A percentile compares a stretch with the other conserved stretches of the same genome.
phyloP scores from a whole-genome alignment of 495 filamentous ascomycete species.

The Trichoderma erinaceum region DNA sequence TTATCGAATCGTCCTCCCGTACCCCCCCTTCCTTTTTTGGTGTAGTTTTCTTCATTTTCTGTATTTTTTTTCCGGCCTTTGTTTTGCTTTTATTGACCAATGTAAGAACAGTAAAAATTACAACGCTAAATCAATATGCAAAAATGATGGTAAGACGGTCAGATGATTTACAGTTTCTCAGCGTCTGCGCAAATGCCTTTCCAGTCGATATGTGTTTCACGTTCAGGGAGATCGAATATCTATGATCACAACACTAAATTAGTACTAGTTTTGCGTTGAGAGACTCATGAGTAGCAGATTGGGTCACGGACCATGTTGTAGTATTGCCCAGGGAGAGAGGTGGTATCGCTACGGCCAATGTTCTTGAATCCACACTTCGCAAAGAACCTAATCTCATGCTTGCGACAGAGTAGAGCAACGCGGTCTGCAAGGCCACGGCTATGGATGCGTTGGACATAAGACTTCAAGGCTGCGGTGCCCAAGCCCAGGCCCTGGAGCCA shows the following conservation, averaged over 20 bases:
- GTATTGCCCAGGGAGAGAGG: slow-evolving; percentile 78
- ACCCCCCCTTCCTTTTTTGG: neutral
- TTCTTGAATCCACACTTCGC: slow-evolving; percentile 67
- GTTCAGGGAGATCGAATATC: slow-evolving; percentile 16
- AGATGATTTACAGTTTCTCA: neutral
- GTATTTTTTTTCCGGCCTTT: neutral
- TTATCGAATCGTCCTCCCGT: neutral
- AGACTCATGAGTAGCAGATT: neutral
- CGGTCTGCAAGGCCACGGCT: slow-evolving; percentile 61
- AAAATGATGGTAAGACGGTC: too few species aligned
- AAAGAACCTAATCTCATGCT: slow-evolving; percentile 65
- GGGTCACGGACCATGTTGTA: slow-evolving; percentile 54
- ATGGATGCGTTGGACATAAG: slow-evolving; percentile 62
- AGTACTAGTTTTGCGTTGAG: neutral
- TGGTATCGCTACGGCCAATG: slow-evolving; percentile 54
- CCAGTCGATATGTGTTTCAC: neutral
- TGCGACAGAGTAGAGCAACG: slow-evolving; percentile 56
- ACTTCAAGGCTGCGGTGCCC: slow-evolving; percentile 67
- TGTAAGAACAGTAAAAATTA: too few species aligned
- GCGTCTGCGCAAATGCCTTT: neutral
- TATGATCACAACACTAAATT: neutral
- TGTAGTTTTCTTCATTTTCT: neutral
- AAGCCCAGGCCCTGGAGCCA: slow-evolving; percentile 67
- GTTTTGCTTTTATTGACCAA: neutral
- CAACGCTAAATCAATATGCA: too few species aligned